phyloP scores from a whole-genome alignment of 371 early-diverging fungal species.

The Catenaria anguillulae region DNA sequence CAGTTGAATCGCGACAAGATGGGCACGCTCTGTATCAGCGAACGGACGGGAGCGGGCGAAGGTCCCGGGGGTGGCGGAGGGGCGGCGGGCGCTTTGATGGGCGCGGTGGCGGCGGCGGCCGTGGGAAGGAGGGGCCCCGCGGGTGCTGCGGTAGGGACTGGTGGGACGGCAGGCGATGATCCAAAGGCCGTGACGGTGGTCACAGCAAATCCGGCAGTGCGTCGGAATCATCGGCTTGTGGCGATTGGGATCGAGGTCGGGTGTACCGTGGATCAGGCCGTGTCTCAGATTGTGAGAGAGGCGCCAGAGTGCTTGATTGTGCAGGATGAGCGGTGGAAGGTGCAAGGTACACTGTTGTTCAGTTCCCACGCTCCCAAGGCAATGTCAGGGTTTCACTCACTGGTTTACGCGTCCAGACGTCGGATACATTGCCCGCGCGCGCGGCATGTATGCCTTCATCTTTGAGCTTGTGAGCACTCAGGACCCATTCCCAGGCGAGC shows the following conservation, averaged over 20 bases:
- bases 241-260: constrained; percentile 1
- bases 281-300: neutral
- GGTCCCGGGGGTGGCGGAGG: neutral
- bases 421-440: neutral
- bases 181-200: too few relatives aligned
- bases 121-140: too few relatives aligned
- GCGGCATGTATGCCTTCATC: neutral
- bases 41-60: neutral
- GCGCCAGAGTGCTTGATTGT: neutral
- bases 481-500: neutral
- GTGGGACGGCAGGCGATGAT: too few relatives aligned
- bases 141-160: too few relatives aligned
- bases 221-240: neutral
- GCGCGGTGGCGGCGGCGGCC: too few relatives aligned
- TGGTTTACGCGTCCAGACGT: neutral
- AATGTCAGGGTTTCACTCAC: neutral
- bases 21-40: neutral
- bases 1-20: constrained; percentile 1
- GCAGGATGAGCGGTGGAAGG: neutral
- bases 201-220: neutral
- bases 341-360: neutral
- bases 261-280: neutral
- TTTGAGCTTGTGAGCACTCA: neutral
- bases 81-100: too few relatives aligned
- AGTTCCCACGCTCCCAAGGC: too few relatives aligned